Conservation (phyloP, 2,329 filamentous ascomycete genomes). For the Trichoderma polysporum region DNA sequence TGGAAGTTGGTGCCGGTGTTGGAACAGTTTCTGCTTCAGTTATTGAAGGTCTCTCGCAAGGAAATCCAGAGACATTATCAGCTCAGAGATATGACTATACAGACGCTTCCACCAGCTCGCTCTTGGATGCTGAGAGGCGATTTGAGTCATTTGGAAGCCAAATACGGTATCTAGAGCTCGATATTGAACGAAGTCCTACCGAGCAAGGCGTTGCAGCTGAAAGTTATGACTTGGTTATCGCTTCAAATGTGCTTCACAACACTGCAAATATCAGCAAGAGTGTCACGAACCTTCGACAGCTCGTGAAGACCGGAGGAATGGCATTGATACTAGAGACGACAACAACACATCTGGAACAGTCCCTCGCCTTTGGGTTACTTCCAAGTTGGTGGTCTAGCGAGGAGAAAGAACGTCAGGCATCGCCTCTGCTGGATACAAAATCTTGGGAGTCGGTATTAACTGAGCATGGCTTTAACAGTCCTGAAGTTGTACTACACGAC, state of each 20-base stretch:
- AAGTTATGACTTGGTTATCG: slow-evolving; percentile 42
- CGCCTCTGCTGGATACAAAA: background rate
- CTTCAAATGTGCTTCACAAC: slow-evolving; percentile 30
- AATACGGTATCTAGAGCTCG: slow-evolving; percentile 20
- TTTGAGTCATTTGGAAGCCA: background rate
- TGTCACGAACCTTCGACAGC: background rate
- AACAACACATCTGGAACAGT: too few species aligned
- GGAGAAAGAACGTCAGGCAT: too few species aligned
- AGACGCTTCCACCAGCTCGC: background rate
- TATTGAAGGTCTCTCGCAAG: background rate
- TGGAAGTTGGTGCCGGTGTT: background rate
- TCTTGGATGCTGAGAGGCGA: background rate
- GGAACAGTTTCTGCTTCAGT: background rate
- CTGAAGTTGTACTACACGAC: background rate
- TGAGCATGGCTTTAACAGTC: background rate
- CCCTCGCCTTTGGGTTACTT: too few species aligned
- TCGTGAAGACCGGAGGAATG: background rate
- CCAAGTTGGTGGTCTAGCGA: too few species aligned
- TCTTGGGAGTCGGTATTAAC: background rate
- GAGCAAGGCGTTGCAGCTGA: slow-evolving; percentile 34
- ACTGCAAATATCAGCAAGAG: background rate
- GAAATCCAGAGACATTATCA: background rate
- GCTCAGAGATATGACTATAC: background rate
- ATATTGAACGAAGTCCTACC: slow-evolving; percentile 29
- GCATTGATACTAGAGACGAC: background rate